Percentiles rank a stretch among this genome's conserved stretches.
phyloP scores from a whole-genome alignment of 2,329 filamentous ascomycete species.

The Apiospora arundinis region DNA sequence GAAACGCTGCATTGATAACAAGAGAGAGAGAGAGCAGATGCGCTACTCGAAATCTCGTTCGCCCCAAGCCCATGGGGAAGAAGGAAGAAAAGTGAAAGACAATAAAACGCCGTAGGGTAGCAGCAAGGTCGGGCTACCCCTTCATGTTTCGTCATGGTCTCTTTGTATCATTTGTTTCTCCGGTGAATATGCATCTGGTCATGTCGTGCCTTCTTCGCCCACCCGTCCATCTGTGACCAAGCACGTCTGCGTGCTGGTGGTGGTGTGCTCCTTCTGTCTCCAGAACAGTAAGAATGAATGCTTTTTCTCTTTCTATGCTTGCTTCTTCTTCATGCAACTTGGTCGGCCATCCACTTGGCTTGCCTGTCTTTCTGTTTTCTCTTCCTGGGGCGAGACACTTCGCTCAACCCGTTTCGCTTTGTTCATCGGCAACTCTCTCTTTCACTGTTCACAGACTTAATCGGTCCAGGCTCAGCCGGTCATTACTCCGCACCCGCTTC shows the following conservation, averaged over 20 bases:
- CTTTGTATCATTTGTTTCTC: not conserved
- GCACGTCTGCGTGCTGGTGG: not conserved
- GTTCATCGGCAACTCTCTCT: not conserved
- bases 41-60: not conserved
- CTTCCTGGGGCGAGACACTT: not conserved
- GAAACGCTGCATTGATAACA: too few species aligned
- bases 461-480: conserved; percentile 76
- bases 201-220: not conserved
- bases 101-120: not conserved
- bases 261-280: too few species aligned
- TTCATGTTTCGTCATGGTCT: not conserved
- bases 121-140: not conserved
- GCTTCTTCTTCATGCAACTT: not conserved
- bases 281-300: not conserved
- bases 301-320: not conserved
- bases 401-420: too few species aligned
- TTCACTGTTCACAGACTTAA: conserved; percentile 69
- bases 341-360: not conserved
- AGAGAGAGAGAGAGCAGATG: not conserved
- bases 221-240: not conserved
- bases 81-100: too few species aligned
- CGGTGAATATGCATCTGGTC: not conserved
- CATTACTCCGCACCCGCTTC: conserved; percentile 73
- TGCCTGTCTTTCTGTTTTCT: not conserved
- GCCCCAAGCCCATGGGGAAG: not conserved